Evolutionary conservation across 495 filamentous ascomycete species (phyloP).

Genomic region (Podospora pseudopauciseta): DNA sequence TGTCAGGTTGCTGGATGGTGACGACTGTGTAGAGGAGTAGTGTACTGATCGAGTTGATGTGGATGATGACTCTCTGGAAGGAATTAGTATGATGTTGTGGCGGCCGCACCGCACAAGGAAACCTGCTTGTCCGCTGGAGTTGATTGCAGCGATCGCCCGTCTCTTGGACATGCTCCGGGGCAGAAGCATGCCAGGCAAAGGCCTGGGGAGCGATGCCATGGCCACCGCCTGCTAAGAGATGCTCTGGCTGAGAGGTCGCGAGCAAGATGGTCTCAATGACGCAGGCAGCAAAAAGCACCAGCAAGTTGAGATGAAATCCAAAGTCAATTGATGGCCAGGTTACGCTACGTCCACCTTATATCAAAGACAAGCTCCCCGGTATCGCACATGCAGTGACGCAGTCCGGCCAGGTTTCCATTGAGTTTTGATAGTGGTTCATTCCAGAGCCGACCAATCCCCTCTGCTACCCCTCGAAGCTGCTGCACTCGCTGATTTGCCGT

Average conservation of each 20-base stretch:
- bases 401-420: background rate
- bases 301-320: background rate
- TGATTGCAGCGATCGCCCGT: background rate
- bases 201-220: conserved; percentile 14
- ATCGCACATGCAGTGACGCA: conserved; percentile 12
- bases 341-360: background rate
- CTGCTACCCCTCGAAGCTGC: background rate
- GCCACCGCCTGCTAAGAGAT: background rate
- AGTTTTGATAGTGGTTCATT: background rate
- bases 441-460: conserved; percentile 19
- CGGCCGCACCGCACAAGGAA: background rate
- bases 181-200: conserved; percentile 13
- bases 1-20: conserved; percentile 32
- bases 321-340: background rate
- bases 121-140: background rate
- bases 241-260: background rate
- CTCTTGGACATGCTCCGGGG: conserved; percentile 2
- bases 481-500: conserved; percentile 18
- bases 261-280: background rate
- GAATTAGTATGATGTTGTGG: background rate
- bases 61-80: conserved; percentile 3
- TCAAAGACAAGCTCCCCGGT: conserved; percentile 12
- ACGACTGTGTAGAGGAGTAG: conserved; percentile 39
- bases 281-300: background rate
- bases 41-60: conserved; percentile 33